Base-by-base conservation (phyloP, 2,329 filamentous ascomycete species). In the Colletotrichum agaves region DNA sequence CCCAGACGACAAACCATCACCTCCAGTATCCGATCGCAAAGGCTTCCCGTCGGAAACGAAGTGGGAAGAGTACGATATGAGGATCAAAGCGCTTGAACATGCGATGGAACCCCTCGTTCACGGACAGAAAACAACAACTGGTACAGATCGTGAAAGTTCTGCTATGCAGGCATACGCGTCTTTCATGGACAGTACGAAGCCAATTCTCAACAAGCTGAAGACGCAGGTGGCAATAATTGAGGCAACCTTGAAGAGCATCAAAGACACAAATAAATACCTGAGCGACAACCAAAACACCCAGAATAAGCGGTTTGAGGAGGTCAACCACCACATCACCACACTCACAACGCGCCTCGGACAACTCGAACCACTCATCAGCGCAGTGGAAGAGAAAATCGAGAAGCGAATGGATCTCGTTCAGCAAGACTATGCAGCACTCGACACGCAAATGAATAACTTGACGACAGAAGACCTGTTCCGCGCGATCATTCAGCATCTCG, bases 361-460 rank as follows among this genome's bases (percentile, higher is more conserved):
- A 4, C 7, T 50, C 21, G 61, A 58, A 17, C 57, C 46, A 15
- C 27, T 17, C 33, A 6, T 55, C 21, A 17, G n/a, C 11, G 33
- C 10, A 13, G 31, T 73, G 39, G 74, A 69, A 53, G 69, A 71
- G 15, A 50, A 50, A 50, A 10, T 27, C 47, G 47, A 50, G 5
- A 17, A 50, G 15, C 47, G 47, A n/a, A 33, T 50, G 23, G 47
- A 33, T n/a, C 21, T 74, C 4, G 69, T 85, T 5, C 75, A 78
- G 15, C 72, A 79, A 43, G 74, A 80, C 50, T 35, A 85, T 4
- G 72, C 71, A 19, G 73, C 78, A 1, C 70, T 89, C 7, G 81
- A 85, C 71, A 62, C 67, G 0, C 85, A 84, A 67, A 87, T 81
- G 67, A 82, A 81, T 62, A 86, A 85, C 69, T 74, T 89, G 7